These are phyloP conservation scores for Danielozyma ontarioensis DNA, from an alignment of 805 yeast genomes.

Conservation along the genomic window DNA sequence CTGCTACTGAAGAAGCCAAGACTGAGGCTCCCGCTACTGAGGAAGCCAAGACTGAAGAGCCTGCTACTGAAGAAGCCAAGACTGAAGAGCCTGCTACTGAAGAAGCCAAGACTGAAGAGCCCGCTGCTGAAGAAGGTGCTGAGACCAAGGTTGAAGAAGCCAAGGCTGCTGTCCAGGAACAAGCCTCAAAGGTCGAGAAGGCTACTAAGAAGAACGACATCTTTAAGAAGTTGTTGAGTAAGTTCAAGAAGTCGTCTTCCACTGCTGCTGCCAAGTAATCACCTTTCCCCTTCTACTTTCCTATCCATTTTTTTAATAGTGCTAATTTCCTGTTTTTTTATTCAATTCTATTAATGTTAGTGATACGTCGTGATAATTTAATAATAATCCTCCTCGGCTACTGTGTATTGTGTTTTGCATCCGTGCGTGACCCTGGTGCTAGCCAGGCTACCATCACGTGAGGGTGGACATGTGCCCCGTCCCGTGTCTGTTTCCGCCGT, in stretches of 20 bases:
- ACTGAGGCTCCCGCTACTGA: conserved; percentile 1
- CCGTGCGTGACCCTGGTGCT: no score
- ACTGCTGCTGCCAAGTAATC: conserved; percentile 8
- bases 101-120: conserved; percentile 5
- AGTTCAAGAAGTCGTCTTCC: conserved; percentile 27
- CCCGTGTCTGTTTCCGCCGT: no score
- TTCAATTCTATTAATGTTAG: no score
- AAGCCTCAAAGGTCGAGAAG: conserved; percentile 23
- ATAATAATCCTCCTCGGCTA: no score
- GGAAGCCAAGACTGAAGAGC: conserved; percentile 3
- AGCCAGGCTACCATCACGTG: neutral
- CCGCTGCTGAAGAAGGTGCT: conserved; percentile 11
- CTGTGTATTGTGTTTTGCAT: no score
- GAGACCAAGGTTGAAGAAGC: conserved; percentile 10
- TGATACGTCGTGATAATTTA: no score
- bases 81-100: conserved; percentile 3
- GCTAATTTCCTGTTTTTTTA: no score
- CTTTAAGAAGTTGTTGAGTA: conserved; percentile 31
- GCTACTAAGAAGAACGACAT: conserved; percentile 33
- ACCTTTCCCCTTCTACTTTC: no score
- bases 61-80: conserved; percentile 4
- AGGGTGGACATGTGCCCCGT: no score
- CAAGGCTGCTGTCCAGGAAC: conserved; percentile 23
- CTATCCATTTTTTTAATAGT: no score
- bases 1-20: conserved; percentile 4